A percentile compares a stretch with the other conserved stretches of the same genome.
phyloP scores from a whole-genome alignment of 768 basidiomycete species.

The Candolleomyces eurysporus region DNA sequence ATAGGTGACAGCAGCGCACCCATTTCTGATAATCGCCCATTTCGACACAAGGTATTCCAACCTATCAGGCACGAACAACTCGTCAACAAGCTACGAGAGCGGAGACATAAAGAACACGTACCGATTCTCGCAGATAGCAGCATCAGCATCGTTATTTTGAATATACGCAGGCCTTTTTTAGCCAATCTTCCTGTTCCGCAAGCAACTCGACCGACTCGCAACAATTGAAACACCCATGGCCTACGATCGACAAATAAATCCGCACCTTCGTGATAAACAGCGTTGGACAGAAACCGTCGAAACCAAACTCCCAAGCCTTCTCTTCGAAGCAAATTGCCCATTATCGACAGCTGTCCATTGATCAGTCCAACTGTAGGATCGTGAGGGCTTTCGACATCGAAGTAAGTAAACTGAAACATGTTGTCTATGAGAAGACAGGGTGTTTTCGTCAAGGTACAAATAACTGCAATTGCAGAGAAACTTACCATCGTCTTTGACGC shows the following conservation, averaged over 20 bases:
- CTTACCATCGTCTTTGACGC: constrained; percentile 73
- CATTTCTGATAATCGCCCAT: too few relatives aligned
- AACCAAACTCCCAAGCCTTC: constrained; percentile 51
- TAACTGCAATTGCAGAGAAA: background rate
- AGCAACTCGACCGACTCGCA: constrained; percentile 70
- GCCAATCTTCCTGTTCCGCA: constrained; percentile 82
- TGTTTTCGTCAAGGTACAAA: background rate
- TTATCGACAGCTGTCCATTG: constrained; percentile 82
- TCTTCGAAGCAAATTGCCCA: constrained; percentile 74
- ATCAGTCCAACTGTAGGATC: constrained; percentile 78
- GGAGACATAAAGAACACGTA: constrained; percentile 17
- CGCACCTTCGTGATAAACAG: constrained; percentile 77
- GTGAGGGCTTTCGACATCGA: constrained; percentile 82
- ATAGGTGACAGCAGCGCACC: constrained; percentile 20
- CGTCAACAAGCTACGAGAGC: constrained; percentile 7
- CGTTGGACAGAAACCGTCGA: constrained; percentile 41
- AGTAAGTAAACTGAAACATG: constrained; percentile 89
- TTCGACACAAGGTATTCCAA: constrained; percentile 23
- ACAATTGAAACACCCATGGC: background rate
- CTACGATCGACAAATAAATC: constrained; percentile 7
- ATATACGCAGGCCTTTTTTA: constrained; percentile 85
- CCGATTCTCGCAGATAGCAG: constrained; percentile 84
- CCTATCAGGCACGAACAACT: constrained; percentile 39
- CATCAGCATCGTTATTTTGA: constrained; percentile 69
- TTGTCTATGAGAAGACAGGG: constrained; percentile 44